Evolutionary conservation across 495 filamentous ascomycete species (phyloP), one percentile per base, ranked within the genome.

Genomic region (Penicillium chermesinum): DNA sequence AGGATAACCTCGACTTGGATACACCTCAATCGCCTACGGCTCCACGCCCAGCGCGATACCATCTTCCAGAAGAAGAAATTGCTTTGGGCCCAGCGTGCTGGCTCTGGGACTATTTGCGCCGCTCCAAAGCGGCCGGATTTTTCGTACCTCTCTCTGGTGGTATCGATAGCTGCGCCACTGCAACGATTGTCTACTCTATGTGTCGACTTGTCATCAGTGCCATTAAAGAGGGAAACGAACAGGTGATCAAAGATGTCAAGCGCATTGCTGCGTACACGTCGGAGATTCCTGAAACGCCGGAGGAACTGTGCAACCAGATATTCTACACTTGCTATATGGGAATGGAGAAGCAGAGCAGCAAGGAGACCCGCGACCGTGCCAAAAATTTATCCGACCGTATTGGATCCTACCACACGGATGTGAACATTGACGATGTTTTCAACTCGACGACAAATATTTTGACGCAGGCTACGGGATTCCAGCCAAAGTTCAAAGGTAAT

Each of bases 101-200:
- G 70, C 67, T 95, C 0, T 95, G 88, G 87, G 86, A 93, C 57
- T 94, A 91, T 50, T 76, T 91, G 0, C 70, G 85, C 3, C 62
- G 87, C 34, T 83, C 71, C 14, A 70, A 71, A n/a, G 69, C 72
- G 13, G 79, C 77, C 6, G 80, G 82, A 6, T 86, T 76, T 44
- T 64, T 68, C 14, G 49, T 71, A 1, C 79, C 80, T 9, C 69
- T 82, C 6, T 75, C 67, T 53, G 89, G 89, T 7, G 89, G 89
- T 6, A 90, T 95, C 22, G 70, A 73, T 39, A 63, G 62, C 17
- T 82, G 77, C 48, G 71, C 74, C 3, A 82, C 77, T 22, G 74
- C 80, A 8, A 69, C 75, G 1, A 86, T 89, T 39, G 85, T 89
- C 5, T 82, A 78, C 64, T 84, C 79, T 3, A 91, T 91, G 88